Conservation (phyloP, 176 grass and related monocot species). For the Pontederia crassipes region DNA sequence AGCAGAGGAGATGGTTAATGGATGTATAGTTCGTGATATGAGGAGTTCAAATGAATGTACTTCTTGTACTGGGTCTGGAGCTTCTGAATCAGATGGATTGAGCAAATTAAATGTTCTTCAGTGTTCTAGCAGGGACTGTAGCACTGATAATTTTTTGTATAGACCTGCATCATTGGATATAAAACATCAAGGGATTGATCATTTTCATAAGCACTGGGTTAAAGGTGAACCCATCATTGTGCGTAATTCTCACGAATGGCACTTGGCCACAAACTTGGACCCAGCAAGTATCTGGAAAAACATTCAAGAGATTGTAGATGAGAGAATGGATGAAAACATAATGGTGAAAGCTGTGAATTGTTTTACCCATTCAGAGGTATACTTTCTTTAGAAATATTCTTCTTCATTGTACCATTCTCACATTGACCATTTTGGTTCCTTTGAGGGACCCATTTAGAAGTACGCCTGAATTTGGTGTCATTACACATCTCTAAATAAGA, state of each 20-base stretch:
- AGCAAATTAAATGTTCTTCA: constrained; percentile 17
- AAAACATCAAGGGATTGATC: constrained; percentile 53
- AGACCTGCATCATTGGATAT: constrained; percentile 49
- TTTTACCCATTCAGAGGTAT: constrained; percentile 63
- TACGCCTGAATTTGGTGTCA: too few species aligned
- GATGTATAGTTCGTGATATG: constrained; percentile 58
- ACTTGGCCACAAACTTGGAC: constrained; percentile 75
- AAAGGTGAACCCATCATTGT: constrained; percentile 75
- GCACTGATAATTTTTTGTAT: constrained; percentile 34
- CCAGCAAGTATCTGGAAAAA: constrained; percentile 79
- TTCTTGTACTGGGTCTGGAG: constrained; percentile 19
- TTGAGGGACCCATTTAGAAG: neutral
- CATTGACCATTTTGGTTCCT: constrained; percentile 4
- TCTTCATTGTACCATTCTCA: constrained; percentile 8
- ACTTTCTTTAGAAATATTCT: constrained; percentile 42
- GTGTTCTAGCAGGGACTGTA: constrained; percentile 34
- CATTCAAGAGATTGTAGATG: constrained; percentile 65
- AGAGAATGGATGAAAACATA: constrained; percentile 53
- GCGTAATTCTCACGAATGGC: constrained; percentile 60
- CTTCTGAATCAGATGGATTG: constrained; percentile 17
- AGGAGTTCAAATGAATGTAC: constrained; percentile 25
- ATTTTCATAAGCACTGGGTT: constrained; percentile 79
- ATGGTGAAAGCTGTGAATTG: constrained; percentile 76
- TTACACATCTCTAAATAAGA: too few species aligned
- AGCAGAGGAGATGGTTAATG: constrained; percentile 86